phyloP scores from a whole-genome alignment of 352 stramenopile species.

The Phytophthora pseudosyringae region DNA sequence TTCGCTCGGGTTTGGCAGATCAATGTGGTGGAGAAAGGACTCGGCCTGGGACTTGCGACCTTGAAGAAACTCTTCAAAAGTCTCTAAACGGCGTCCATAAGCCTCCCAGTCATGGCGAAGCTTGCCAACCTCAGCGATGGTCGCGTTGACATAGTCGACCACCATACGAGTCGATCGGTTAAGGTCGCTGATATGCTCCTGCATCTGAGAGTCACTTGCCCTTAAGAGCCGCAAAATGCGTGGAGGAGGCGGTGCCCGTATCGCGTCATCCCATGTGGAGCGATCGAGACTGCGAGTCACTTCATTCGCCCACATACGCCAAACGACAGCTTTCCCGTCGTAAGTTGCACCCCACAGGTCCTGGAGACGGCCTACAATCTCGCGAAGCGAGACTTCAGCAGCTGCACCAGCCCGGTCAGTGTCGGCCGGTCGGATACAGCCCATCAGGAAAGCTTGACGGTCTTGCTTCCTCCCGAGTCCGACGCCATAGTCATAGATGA shows the following conservation, averaged over 20 bases:
- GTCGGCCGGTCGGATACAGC: not conserved
- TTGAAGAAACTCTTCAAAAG: not conserved
- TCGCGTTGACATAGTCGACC: slow-evolving; percentile 10
- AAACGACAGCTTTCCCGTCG: slow-evolving; percentile 12
- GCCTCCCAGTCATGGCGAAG: slow-evolving; percentile 4
- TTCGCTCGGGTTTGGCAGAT: slow-evolving; percentile 4
- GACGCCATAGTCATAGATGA: not conserved
- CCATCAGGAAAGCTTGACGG: not conserved
- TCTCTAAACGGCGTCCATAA: slow-evolving; percentile 7
- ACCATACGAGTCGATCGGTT: slow-evolving; percentile 1
- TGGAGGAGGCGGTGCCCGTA: slow-evolving; percentile 2
- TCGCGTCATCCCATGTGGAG: slow-evolving; percentile 13
- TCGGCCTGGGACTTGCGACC: slow-evolving; percentile 8
- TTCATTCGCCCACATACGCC: slow-evolving; percentile 30
- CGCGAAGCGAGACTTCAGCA: slow-evolving; percentile 8
- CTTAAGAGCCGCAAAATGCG: slow-evolving; percentile 10
- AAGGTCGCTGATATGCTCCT: not conserved
- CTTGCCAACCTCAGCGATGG: slow-evolving; percentile 4
- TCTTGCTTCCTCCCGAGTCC: not conserved
- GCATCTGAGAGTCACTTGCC: slow-evolving; percentile 7
- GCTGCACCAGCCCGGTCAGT: slow-evolving; percentile 15
- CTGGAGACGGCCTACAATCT: slow-evolving; percentile 17
- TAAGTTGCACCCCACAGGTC: slow-evolving; percentile 9
- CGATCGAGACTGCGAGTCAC: slow-evolving; percentile 16
- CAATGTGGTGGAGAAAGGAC: slow-evolving; percentile 1